A percentile compares a stretch with the other conserved stretches of the same genome.
Evolutionary conservation across 257 asterid species (phyloP).

Genomic region (Striga asiatica): DNA sequence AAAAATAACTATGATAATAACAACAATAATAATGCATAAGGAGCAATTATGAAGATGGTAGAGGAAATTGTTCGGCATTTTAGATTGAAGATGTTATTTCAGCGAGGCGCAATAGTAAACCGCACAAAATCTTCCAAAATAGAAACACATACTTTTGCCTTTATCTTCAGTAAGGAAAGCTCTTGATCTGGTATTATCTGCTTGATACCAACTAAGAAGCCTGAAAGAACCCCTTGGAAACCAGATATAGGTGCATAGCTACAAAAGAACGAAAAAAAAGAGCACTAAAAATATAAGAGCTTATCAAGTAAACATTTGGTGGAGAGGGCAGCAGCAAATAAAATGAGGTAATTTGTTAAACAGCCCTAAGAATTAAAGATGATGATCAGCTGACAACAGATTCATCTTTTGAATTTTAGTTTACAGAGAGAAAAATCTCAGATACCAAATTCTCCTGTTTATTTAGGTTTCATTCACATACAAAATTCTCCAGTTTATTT

Average conservation of each 20-base stretch:
- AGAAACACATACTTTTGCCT: slow-evolving; percentile 53
- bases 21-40: no score
- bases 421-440: not conserved
- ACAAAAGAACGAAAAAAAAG: slow-evolving; percentile 11
- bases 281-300: not conserved
- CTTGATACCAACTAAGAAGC: no score
- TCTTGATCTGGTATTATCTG: slow-evolving; percentile 89
- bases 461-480: slow-evolving; percentile 1
- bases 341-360: not conserved
- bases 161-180: slow-evolving; percentile 55
- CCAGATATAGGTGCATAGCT: slow-evolving; percentile 88
- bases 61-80: not conserved
- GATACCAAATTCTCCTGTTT: not conserved
- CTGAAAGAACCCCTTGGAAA: slow-evolving; percentile 87
- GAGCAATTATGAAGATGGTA: slow-evolving; percentile 10
- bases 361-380: not conserved
- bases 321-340: no score
- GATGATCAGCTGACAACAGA: not conserved
- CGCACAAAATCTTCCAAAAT: slow-evolving; percentile 4
- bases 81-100: not conserved
- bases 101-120: not conserved
- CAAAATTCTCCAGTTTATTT: no score
- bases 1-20: no score
- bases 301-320: no score
- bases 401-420: no score